phyloP scores from a whole-genome alignment of 495 filamentous ascomycete species.

The Penicillium pancosmium region DNA sequence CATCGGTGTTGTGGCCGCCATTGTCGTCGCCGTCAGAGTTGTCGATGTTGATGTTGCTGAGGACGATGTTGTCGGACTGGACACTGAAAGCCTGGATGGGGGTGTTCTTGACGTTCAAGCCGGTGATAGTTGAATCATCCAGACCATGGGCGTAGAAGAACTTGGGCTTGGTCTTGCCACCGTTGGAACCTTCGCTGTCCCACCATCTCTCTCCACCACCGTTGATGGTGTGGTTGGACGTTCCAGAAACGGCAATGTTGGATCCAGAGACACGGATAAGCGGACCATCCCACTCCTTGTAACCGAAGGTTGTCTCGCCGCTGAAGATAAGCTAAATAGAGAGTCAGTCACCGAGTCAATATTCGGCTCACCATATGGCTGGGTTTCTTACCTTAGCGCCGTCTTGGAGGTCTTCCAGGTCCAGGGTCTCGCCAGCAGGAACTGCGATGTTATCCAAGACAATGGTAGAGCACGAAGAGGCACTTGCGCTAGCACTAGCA shows the following conservation, averaged over 20 bases:
- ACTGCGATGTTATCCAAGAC: slow-evolving; percentile 51
- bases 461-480: slow-evolving; percentile 54
- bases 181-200: slow-evolving; percentile 56
- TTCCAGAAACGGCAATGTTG: slow-evolving; percentile 47
- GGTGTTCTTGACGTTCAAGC: slow-evolving; percentile 56
- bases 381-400: slow-evolving; percentile 42
- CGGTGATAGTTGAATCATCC: slow-evolving; percentile 43
- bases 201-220: slow-evolving; percentile 50
- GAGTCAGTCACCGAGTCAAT: slow-evolving; percentile 66
- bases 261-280: slow-evolving; percentile 51
- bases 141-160: slow-evolving; percentile 58
- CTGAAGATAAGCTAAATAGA: slow-evolving; percentile 61
- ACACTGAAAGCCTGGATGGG: slow-evolving; percentile 67
- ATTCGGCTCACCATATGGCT: slow-evolving; percentile 43
- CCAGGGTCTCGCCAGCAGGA: slow-evolving; percentile 55
- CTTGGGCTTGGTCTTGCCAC: slow-evolving; percentile 60
- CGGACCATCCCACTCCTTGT: slow-evolving; percentile 55
- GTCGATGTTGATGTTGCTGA: slow-evolving; percentile 60
- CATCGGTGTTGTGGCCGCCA: slow-evolving; percentile 67
- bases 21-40: slow-evolving; percentile 57
- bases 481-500: slow-evolving; percentile 43
- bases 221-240: slow-evolving; percentile 43
- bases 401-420: slow-evolving; percentile 48
- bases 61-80: slow-evolving; percentile 49
- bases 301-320: slow-evolving; percentile 55